A percentile compares a stretch with the other conserved stretches of the same genome.
Conservation (phyloP, 257 asterid genomes). For the Striga asiatica region DNA sequence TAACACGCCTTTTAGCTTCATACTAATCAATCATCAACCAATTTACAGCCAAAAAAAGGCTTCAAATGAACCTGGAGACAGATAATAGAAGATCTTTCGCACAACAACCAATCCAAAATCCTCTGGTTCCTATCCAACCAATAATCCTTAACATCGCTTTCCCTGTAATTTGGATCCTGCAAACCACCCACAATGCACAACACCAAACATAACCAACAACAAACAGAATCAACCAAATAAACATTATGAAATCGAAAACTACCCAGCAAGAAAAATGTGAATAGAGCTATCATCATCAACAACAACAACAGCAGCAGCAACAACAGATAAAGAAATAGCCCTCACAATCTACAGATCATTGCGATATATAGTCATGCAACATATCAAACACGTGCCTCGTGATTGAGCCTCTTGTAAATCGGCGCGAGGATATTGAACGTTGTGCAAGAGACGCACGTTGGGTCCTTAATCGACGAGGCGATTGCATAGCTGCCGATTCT, state of each 20-base stretch:
- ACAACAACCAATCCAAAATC: slow-evolving; percentile 85
- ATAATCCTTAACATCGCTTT: slow-evolving; percentile 72
- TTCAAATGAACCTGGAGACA: slow-evolving; percentile 73
- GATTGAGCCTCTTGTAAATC: slow-evolving; percentile 78
- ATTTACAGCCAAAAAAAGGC: not conserved
- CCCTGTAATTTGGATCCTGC: slow-evolving; percentile 88
- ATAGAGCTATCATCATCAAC: too few relatives aligned
- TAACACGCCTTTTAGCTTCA: not conserved
- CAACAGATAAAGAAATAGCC: too few relatives aligned
- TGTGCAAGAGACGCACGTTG: slow-evolving; percentile 79
- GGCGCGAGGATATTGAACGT: slow-evolving; percentile 97
- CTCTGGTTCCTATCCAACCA: slow-evolving; percentile 81
- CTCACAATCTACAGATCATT: too few relatives aligned
- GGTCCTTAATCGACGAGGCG: slow-evolving; percentile 72
- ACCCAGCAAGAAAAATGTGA: not conserved
- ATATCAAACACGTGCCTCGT: slow-evolving; percentile 30
- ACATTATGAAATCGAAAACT: not conserved
- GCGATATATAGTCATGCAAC: not conserved
- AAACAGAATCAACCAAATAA: not conserved
- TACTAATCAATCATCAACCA: not conserved
- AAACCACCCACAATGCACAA: slow-evolving; percentile 21
- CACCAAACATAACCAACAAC: not conserved
- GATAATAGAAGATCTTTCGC: slow-evolving; percentile 87
- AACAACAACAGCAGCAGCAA: not conserved
- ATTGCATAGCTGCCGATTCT: slow-evolving; percentile 77